Evolutionary conservation across 371 early-diverging fungal genomes (phyloP).

Genomic region (Saksenaea oblongispora): DNA sequence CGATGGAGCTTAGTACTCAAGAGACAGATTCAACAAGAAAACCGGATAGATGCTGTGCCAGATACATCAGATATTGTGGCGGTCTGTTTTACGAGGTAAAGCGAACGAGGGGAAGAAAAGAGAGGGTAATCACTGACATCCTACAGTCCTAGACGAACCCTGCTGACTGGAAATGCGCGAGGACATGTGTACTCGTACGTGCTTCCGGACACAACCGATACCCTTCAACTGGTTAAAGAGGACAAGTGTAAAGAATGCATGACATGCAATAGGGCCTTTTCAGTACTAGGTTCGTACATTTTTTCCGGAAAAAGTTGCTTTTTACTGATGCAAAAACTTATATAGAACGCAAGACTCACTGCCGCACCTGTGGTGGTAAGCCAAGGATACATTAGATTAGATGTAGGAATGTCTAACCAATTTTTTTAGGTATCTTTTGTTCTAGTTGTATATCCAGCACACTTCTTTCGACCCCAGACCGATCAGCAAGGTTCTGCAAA

Average conservation of each 20-base stretch:
- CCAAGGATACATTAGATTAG: neutral
- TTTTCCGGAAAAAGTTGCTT: neutral
- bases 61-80: constrained; percentile 43
- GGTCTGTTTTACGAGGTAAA: constrained; percentile 53
- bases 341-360: constrained; percentile 40
- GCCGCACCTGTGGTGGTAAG: constrained; percentile 50
- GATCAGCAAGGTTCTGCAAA: constrained; percentile 37
- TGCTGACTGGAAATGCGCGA: constrained; percentile 62
- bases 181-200: constrained; percentile 68
- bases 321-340: neutral
- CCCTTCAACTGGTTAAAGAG: constrained; percentile 63
- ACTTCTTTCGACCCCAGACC: constrained; percentile 28
- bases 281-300: constrained; percentile 56
- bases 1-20: constrained; percentile 37
- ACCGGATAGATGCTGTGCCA: constrained; percentile 14
- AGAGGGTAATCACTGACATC: neutral
- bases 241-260: constrained; percentile 63
- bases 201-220: constrained; percentile 69
- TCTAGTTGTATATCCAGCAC: constrained; percentile 27
- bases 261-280: constrained; percentile 54
- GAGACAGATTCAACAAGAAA: constrained; percentile 29
- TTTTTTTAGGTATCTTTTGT: constrained; percentile 31
- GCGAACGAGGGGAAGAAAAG: neutral
- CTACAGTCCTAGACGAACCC: constrained; percentile 46
- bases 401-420: neutral